Conservation (phyloP, 257 asterid species). For the Paulownia fortunei region DNA sequence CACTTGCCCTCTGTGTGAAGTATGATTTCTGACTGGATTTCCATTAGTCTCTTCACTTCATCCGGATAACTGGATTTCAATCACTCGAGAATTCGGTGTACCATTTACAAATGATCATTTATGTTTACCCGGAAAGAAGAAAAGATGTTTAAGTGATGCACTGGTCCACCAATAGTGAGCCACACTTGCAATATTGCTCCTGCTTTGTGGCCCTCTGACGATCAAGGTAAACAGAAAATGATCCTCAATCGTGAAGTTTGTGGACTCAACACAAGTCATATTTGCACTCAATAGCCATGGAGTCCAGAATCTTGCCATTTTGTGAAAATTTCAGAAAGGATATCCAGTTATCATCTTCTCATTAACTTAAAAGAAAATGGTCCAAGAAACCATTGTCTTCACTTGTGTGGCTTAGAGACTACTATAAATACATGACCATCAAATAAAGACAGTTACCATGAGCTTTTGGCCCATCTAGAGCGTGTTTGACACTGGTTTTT, state of each 20-base stretch:
- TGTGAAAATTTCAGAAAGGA: background rate
- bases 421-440: no score
- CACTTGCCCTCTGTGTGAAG: background rate
- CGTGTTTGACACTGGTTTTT: no score
- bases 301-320: background rate
- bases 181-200: no score
- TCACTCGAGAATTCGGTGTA: background rate
- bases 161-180: slow-evolving; percentile 14
- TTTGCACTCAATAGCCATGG: slow-evolving; percentile 13
- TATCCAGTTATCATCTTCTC: background rate
- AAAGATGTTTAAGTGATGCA: slow-evolving; percentile 16
- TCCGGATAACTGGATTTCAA: background rate
- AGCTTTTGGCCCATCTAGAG: no score
- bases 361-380: no score
- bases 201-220: no score
- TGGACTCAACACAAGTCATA: slow-evolving; percentile 18
- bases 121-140: background rate
- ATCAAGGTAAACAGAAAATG: background rate
- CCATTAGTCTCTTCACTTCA: slow-evolving; percentile 32
- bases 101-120: slow-evolving; percentile 7
- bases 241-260: background rate
- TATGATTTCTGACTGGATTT: slow-evolving; percentile 36
- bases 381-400: no score
- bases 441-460: no score
- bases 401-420: no score